phyloP scores from a whole-genome alignment of 257 asterid genomes.

The Przewalskia tangutica region DNA sequence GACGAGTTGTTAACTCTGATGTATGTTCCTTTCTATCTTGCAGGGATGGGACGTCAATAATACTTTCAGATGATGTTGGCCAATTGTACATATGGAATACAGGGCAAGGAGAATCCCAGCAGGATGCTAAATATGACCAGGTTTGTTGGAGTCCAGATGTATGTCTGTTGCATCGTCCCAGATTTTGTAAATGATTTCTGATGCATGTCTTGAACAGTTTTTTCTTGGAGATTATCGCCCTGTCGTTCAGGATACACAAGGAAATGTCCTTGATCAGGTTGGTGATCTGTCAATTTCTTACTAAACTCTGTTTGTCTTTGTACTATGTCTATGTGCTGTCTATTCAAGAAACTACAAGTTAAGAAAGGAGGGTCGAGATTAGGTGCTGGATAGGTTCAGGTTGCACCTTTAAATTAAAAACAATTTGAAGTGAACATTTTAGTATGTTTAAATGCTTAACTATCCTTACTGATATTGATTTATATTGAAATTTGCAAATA shows the following conservation, averaged over 20 bases:
- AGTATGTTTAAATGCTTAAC: background rate
- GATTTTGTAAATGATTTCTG: background rate
- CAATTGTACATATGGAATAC: conserved; percentile 77
- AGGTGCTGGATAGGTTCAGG: background rate
- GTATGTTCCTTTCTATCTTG: conserved; percentile 8
- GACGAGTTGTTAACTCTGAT: conserved; percentile 7
- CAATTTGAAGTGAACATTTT: background rate
- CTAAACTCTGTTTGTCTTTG: background rate
- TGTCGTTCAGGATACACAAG: conserved; percentile 81
- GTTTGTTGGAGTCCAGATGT: conserved; percentile 20
- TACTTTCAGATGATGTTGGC: conserved; percentile 95
- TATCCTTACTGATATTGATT: background rate
- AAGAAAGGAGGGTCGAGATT: background rate
- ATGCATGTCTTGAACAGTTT: conserved; percentile 44
- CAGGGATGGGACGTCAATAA: conserved; percentile 97
- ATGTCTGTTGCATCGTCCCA: background rate
- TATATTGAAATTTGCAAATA: background rate
- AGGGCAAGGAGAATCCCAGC: conserved; percentile 94
- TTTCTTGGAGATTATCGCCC: conserved; percentile 97
- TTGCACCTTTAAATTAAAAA: background rate
- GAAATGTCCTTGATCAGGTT: conserved; percentile 97
- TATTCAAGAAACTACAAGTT: conserved; percentile 1
- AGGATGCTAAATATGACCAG: conserved; percentile 93
- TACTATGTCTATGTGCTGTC: background rate
- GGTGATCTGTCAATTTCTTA: background rate